These are phyloP conservation scores for Microcera coccophila DNA, from an alignment of 2,329 filamentous ascomycete genomes.

Conservation along the genomic window DNA sequence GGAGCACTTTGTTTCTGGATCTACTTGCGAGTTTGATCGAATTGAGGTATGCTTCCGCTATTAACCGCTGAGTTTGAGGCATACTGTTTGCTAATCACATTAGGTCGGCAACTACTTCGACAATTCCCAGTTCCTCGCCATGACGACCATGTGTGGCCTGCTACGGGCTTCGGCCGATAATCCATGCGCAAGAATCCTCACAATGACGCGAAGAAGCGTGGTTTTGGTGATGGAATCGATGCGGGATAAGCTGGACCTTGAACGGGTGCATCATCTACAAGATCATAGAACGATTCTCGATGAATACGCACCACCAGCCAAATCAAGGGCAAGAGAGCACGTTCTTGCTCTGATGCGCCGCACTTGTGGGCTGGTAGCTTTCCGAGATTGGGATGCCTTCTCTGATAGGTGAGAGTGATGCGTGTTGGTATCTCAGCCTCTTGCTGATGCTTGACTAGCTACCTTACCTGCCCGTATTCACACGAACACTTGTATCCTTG, in stretches of 20 bases:
- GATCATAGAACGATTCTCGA: slow-evolving; percentile 12
- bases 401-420: slow-evolving; percentile 18
- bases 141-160: slow-evolving; percentile 6
- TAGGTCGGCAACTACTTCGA: slow-evolving; percentile 21
- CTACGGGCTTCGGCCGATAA: slow-evolving; percentile 24
- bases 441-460: background rate
- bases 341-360: no score
- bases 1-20: background rate
- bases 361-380: slow-evolving; percentile 17
- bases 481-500: background rate
- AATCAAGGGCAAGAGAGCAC: background rate
- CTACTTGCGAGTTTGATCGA: slow-evolving; percentile 9
- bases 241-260: slow-evolving; percentile 2
- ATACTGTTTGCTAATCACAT: no score
- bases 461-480: background rate
- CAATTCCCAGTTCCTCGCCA: slow-evolving; percentile 5
- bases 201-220: slow-evolving; percentile 12
- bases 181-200: slow-evolving; percentile 23
- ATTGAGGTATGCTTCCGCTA: slow-evolving; percentile 17
- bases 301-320: slow-evolving; percentile 15
- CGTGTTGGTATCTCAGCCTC: no score
- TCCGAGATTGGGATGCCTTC: slow-evolving; percentile 26
- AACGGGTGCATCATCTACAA: slow-evolving; percentile 3
- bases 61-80: no score
- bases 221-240: background rate